Base-by-base conservation (phyloP, 1,284 basidiomycete species). In the Volvariella surrecta region DNA sequence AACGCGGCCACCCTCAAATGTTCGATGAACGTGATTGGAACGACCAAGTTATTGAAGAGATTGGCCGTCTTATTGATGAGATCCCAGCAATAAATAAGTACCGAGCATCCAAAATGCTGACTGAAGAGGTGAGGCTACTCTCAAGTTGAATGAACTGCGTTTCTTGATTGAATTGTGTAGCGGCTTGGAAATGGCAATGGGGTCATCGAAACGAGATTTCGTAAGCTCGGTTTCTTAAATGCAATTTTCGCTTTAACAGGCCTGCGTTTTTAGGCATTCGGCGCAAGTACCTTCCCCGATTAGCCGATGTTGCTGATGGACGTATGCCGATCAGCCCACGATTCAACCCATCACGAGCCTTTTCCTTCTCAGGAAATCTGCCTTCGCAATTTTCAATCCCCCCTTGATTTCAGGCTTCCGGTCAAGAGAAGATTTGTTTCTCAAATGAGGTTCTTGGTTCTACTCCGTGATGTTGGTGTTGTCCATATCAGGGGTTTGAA, bases 1-100 rank as follows among this genome's bases (percentile, higher is more conserved):
- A 60, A 2, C 45, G 50, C 1, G 17, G 56, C 4, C 52, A 57
- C 11, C 56, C 64, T 0, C 54, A 55, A 8, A 48, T 54, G 0
- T 68, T 67, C 48, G 58, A 52, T 16, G 72, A 79, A 50, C 47
- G 55, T n/a, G 70, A 82, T 54, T 85, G 81, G 80, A 79, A 81
- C 55, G 64, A 72, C 13, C 65, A 67, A 41, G 63, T 70, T 1
- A 56, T 71, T 21, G 49, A 62, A 15, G 56, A 67, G n/a, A 62
- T 76, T 10, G 60, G 71, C 40, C 56, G 69, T 49, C 59, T 67
- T 19, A 74, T 74, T 2, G 54, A 58, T 4, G 58, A 66, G 3
- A 69, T 73, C 3, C 17, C 52, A 2, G 45, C 44, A 0, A 39
- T 48, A 2, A 39, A 52, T 0, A 71, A 48, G 40, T 74, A 73